These are phyloP conservation scores for Lecanicillium sp. DNA, from an alignment of 2,329 filamentous ascomycete genomes.

Conservation along the genomic window DNA sequence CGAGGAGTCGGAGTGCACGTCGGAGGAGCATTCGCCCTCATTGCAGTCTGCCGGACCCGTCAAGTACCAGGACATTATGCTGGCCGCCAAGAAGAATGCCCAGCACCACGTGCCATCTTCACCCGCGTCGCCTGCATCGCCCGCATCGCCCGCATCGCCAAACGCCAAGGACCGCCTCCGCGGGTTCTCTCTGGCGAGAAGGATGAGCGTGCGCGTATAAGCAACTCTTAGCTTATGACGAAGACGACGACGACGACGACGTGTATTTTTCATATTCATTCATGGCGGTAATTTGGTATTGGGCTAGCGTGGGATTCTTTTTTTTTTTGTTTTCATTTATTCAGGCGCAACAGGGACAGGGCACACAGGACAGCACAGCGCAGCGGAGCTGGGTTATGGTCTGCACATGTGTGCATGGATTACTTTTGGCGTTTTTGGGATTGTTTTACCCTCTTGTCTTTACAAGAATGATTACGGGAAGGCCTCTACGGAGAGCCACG, in stretches of 20 bases:
- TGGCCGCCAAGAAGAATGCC: slow-evolving; percentile 38
- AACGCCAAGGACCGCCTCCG: slow-evolving; percentile 9
- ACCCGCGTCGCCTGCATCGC: neutral
- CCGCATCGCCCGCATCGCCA: slow-evolving; percentile 19
- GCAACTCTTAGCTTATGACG: neutral
- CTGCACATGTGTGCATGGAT: neutral
- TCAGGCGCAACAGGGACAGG: slow-evolving; percentile 2
- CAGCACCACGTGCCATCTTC: neutral
- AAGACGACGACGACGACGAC: neutral
- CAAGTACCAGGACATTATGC: slow-evolving; percentile 44
- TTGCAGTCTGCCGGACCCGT: slow-evolving; percentile 27
- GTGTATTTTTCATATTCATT: neutral
- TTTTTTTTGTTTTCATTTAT: slow-evolving; percentile 3
- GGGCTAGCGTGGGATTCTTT: neutral
- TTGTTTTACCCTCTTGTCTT: neutral
- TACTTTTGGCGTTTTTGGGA: neutral
- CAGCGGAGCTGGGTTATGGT: neutral
- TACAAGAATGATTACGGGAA: slow-evolving; percentile 8
- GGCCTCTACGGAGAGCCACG: slow-evolving; percentile 2
- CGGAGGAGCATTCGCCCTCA: slow-evolving; percentile 14
- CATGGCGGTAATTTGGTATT: neutral
- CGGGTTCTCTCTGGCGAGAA: slow-evolving; percentile 12
- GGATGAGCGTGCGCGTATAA: slow-evolving; percentile 15
- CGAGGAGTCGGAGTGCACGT: slow-evolving; percentile 22
- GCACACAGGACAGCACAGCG: slow-evolving; percentile 12